Base-by-base conservation (phyloP, 2,329 filamentous ascomycete genomes). In the Pseudogymnoascus sp. region DNA sequence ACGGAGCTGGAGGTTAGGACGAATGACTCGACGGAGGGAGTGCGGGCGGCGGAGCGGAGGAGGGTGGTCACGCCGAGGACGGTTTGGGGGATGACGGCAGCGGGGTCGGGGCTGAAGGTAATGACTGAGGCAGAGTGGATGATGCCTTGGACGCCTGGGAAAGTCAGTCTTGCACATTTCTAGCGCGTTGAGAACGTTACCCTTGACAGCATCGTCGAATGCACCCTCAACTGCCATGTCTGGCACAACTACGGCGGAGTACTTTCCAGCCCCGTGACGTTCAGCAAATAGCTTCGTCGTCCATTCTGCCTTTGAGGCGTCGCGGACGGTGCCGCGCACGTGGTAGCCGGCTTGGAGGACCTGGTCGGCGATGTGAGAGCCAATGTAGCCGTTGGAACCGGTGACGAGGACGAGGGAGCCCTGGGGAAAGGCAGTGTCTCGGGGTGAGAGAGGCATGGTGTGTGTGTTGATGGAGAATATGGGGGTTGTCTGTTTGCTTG, bases 281-380 rank as follows among this genome's bases (percentile, higher is more conserved):
- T 71, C 66, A 6, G 71, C 71, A 14, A 74, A 73, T 0, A 68
- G 59, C 1, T 65, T 61, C 1, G 39, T 59, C 6, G 75, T 43
- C 72, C 74, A 76, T 0, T 68, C 60, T 30, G 66, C 69, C 62
- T 74, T 77, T 2, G 68, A 64, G 0, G 62, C 28, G 50, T 71
- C 65, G 0, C 78, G 76, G 12, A 75, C 74, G 1, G 76, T 77
- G 0, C 77, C 78, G 12, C 77, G 75, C 14, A 81, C 78, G 3
- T 70, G 71, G 64, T 75, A 79, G 6, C 77, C 77, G 0, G 66
- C 66, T 0, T 66, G 59, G 0, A 79, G 70, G 9, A 77, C 67
- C 53, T 76, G 70, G 43, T 75, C 70, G 3, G 71, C 73, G 6
- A 76, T 69, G 14, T 78, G 72, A 0, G 74, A 75, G 2, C 68